These are phyloP conservation scores for Pseudogymnoascus sp. DNA, from an alignment of 2,329 filamentous ascomycete species.

Conservation along the genomic window DNA sequence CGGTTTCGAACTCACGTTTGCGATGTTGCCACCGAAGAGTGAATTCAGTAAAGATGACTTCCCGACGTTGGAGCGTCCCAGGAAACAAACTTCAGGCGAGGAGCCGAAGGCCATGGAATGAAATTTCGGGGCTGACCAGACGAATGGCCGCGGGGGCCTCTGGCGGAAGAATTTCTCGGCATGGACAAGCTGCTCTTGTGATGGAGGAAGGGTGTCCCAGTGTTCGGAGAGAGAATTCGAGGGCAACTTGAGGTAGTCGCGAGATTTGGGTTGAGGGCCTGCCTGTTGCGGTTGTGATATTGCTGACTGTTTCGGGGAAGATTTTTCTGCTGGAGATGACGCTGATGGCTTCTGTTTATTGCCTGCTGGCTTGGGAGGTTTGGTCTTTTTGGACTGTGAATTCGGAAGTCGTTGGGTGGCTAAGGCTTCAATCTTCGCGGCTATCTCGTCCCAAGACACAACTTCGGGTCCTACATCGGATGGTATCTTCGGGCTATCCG, in stretches of 20 bases:
- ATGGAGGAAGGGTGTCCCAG: constrained; percentile 42
- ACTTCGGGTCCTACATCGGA: not conserved
- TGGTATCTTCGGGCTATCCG: not conserved
- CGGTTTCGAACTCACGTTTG: constrained; percentile 48
- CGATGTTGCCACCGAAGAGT: constrained; percentile 42
- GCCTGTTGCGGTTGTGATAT: not conserved
- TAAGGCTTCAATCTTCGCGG: constrained; percentile 2
- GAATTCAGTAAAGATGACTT: constrained; percentile 61
- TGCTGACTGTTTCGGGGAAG: not conserved
- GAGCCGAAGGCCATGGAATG: constrained; percentile 44
- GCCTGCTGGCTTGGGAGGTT: not conserved
- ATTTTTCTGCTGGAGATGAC: not conserved
- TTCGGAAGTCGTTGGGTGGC: not conserved
- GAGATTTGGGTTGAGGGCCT: constrained; percentile 1
- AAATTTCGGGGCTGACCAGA: constrained; percentile 54
- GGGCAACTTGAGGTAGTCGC: constrained; percentile 11
- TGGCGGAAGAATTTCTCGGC: constrained; percentile 37
- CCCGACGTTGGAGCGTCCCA: constrained; percentile 62
- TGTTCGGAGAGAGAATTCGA: constrained; percentile 33
- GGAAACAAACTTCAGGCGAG: constrained; percentile 38
- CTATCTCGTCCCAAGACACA: constrained; percentile 8
- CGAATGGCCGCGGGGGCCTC: constrained; percentile 39
- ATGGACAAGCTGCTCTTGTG: constrained; percentile 33
- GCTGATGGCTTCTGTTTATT: not conserved
- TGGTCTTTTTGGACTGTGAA: not conserved